Conservation (phyloP, 2,329 filamentous ascomycete species). For the Ophiognomonia clavigignenti-juglandacearum region DNA sequence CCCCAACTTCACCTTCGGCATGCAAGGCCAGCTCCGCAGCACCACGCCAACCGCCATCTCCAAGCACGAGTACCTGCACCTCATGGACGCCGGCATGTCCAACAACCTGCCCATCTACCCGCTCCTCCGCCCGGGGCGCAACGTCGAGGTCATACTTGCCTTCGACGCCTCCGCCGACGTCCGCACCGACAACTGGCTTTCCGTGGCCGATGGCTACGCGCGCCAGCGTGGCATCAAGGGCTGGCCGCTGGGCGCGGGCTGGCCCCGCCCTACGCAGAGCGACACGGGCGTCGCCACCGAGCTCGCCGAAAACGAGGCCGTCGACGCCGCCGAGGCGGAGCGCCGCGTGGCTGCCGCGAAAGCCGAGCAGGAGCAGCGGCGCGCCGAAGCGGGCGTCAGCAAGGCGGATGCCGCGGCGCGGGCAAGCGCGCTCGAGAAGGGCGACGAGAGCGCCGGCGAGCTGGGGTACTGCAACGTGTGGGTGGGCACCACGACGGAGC, state of each 20-base stretch:
- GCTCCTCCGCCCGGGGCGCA: conserved; percentile 77
- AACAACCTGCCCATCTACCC: conserved; percentile 98
- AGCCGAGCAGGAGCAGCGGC: conserved; percentile 31
- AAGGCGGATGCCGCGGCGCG: conserved; percentile 16
- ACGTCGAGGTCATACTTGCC: conserved; percentile 85
- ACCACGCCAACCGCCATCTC: conserved; percentile 77
- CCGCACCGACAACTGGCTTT: conserved; percentile 92
- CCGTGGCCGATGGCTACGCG: conserved; percentile 88
- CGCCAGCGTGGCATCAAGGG: conserved; percentile 85
- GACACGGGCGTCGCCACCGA: conserved; percentile 57
- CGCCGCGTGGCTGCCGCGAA: conserved; percentile 59
- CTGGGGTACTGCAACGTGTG: conserved; percentile 92
- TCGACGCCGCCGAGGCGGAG: conserved; percentile 55
- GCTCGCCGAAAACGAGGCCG: conserved; percentile 63
- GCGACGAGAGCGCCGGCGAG: conserved; percentile 47
- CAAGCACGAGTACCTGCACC: conserved; percentile 64
- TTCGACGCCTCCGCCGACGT: conserved; percentile 96
- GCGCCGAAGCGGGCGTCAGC: conserved; percentile 23
- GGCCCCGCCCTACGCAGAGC: conserved; percentile 64
- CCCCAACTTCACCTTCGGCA: conserved; percentile 82
- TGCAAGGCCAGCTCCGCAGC: conserved; percentile 68
- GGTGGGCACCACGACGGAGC: conserved; percentile 81
- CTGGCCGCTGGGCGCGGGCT: conserved; percentile 93
- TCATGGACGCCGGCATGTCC: conserved; percentile 98
- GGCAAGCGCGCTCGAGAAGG: conserved; percentile 33